phyloP scores from a whole-genome alignment of 2,329 filamentous ascomycete species.

The Penicillium sp. region DNA sequence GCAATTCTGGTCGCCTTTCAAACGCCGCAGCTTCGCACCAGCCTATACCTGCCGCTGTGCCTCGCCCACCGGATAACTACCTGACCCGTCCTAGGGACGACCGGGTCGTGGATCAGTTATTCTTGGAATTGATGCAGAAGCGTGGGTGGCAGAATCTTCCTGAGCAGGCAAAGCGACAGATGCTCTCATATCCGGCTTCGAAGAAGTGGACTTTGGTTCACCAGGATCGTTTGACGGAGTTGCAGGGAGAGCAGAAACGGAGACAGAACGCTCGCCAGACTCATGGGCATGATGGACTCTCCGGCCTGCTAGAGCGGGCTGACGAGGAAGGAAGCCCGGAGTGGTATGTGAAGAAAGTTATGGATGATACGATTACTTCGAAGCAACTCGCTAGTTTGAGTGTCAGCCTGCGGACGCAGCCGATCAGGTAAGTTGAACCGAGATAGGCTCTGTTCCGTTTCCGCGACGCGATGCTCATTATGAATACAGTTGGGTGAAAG shows the following conservation, averaged over 20 bases:
- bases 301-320: conserved; percentile 75
- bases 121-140: conserved; percentile 93
- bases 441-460: neutral
- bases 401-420: conserved; percentile 93
- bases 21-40: conserved; percentile 40
- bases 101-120: conserved; percentile 85
- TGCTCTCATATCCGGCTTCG: conserved; percentile 89
- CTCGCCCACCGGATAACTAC: conserved; percentile 42
- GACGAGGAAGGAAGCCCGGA: conserved; percentile 96
- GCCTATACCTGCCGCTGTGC: conserved; percentile 40
- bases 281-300: conserved; percentile 66
- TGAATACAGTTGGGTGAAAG: conserved; percentile 78
- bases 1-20: conserved; percentile 38
- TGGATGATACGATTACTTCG: conserved; percentile 91
- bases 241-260: conserved; percentile 92
- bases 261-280: conserved; percentile 74
- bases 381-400: conserved; percentile 93
- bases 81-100: conserved; percentile 60
- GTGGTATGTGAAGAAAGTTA: conserved; percentile 96
- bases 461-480: conserved; percentile 17
- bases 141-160: conserved; percentile 96
- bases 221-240: conserved; percentile 91
- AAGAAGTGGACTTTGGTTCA: conserved; percentile 99
- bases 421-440: conserved; percentile 67
- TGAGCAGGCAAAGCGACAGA: conserved; percentile 91